A percentile compares a stretch with the other conserved stretches of the same genome.
Conservation (phyloP, 2,329 filamentous ascomycete genomes). For the Colletotrichum aenigma region DNA sequence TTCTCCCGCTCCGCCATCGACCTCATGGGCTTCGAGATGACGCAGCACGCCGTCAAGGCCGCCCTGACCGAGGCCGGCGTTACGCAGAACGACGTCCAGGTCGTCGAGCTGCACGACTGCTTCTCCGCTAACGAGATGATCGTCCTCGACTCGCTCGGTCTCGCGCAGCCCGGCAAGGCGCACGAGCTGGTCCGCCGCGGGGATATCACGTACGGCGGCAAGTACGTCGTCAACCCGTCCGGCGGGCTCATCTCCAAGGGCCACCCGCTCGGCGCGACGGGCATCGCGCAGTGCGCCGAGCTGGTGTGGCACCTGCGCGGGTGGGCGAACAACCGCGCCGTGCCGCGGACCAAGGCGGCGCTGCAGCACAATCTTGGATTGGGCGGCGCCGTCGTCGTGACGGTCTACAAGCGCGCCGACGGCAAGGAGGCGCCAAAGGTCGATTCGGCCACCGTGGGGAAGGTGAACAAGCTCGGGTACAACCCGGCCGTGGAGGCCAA, state of each 20-base stretch:
- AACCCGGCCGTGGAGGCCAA: conserved; percentile 91
- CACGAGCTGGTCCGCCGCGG: conserved; percentile 88
- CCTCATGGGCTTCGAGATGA: conserved; percentile 89
- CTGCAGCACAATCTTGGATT: conserved; percentile 94
- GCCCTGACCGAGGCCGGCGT: conserved; percentile 79
- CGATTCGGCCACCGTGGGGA: conserved; percentile 67
- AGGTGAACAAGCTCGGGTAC: conserved; percentile 76
- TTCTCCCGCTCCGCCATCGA: conserved; percentile 86
- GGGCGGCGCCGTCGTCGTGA: conserved; percentile 88
- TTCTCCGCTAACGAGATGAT: conserved; percentile 96
- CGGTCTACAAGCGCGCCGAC: conserved; percentile 86
- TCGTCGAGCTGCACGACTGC: conserved; percentile 95
- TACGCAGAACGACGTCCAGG: conserved; percentile 66
- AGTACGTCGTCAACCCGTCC: conserved; percentile 87
- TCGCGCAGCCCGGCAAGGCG: conserved; percentile 80
- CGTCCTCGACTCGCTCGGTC: conserved; percentile 82
- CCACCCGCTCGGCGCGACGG: conserved; percentile 90
- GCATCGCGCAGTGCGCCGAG: conserved; percentile 95
- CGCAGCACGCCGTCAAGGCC: conserved; percentile 67
- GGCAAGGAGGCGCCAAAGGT: conserved; percentile 67
- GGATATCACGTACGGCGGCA: conserved; percentile 89
- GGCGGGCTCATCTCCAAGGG: conserved; percentile 96
- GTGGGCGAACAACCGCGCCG: conserved; percentile 89
- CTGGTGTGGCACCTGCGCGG: conserved; percentile 94
- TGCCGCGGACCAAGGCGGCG: conserved; percentile 71